Evolutionary conservation across 371 early-diverging fungal species (phyloP), one percentile per base, ranked within the genome.

Genomic region (Apophysomyces trapeziformis): DNA sequence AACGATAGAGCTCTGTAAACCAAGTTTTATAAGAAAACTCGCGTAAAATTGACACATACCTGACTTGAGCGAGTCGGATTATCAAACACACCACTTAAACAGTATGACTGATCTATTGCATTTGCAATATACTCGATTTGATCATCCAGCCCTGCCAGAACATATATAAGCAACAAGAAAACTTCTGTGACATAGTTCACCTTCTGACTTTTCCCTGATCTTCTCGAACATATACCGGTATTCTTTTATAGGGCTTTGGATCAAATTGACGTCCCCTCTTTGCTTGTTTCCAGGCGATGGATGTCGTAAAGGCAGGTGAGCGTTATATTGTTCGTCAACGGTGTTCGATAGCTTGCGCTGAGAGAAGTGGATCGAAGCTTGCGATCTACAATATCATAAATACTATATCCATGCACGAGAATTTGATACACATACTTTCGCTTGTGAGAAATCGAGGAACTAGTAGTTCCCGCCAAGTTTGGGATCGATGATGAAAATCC

Each of bases 221-320:
- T 91, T 91, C 70, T 95, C 95, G 78, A 90, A 93, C 96, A 96
- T 94, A 78, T 94, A 95, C 5, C 93, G 89, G 72, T 91, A 95
- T 8, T 85, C 87, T 38, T 78, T 68, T 9, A 87, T 80, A 37
- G 85, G 80, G 57, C 80, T 79, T 16, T 80, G 80, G 0, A 84
- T 63, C n/a, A 81, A 50, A 7, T 65, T 64, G 45, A 90, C 68
- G 9, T 50, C 16, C 60, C 44, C 16, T 57, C 65, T 1, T 44
- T 56, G 61, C n/a, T 57, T 57, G 39, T 57, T 67, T 67, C 37
- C 12, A 9, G 21, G 18, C 5, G 45, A 47, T 45, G 57, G 63
- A 38, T 21, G 16, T 50, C 64, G 66, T 18, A 63, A 38, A n/a
- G 57, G 36, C 14, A 78, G 47, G 26, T 78, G 73, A 1, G 59